Conservation (phyloP, 169 alveolate genomes). For the Perkinsus olseni region DNA sequence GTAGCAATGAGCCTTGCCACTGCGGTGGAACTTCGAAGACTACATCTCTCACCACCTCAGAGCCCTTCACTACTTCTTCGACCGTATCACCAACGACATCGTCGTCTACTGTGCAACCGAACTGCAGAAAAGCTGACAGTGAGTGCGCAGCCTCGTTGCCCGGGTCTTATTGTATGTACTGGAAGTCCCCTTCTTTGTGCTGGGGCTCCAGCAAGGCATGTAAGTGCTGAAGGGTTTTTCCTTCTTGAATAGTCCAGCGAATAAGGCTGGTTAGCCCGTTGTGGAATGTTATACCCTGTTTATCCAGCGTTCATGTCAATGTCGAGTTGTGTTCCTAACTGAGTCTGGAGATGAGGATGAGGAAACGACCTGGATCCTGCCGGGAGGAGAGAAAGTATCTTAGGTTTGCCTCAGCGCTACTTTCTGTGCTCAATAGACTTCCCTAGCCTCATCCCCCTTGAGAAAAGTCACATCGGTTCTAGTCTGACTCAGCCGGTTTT, state of each 20-base stretch:
- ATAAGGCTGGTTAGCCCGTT: background rate
- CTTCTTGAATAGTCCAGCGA: background rate
- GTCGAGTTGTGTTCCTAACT: no score
- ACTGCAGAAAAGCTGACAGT: background rate
- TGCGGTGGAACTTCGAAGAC: background rate
- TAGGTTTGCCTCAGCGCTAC: no score
- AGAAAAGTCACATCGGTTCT: no score
- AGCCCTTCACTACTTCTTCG: background rate
- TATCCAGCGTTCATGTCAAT: background rate
- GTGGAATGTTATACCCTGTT: background rate
- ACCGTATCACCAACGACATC: background rate
- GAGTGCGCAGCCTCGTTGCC: background rate
- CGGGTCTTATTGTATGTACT: background rate
- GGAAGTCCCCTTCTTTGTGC: background rate
- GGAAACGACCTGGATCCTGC: no score
- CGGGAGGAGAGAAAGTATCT: no score
- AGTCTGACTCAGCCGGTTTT: no score
- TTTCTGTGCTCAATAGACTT: no score
- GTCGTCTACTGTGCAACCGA: background rate
- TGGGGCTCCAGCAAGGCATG: background rate
- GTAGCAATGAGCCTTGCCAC: background rate
- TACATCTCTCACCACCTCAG: background rate
- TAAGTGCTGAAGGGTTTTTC: background rate
- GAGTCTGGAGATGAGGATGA: no score
- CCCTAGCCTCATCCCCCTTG: no score